A percentile compares a stretch with the other conserved stretches of the same genome.
These are phyloP conservation scores for Astrothelium macrocarpum DNA, from an alignment of 495 filamentous ascomycete species.

Conservation along the genomic window DNA sequence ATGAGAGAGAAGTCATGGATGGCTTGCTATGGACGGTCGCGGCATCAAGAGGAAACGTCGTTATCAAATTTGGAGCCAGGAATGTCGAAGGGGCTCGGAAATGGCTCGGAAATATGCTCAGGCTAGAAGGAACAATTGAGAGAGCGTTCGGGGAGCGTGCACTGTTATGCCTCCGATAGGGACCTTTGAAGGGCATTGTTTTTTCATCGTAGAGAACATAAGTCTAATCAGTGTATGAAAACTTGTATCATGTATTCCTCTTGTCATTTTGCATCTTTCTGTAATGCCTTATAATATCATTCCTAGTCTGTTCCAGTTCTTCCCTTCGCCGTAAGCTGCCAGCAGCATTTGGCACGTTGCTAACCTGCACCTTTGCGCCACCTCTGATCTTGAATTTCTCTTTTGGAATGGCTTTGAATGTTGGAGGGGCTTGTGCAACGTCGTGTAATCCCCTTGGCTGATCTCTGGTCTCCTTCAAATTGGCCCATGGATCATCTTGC, in stretches of 20 bases:
- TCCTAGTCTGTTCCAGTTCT: constrained; percentile 66
- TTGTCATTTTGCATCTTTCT: constrained; percentile 26
- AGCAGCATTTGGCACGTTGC: constrained; percentile 60
- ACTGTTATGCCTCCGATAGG: constrained; percentile 43
- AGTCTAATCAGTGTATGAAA: not conserved
- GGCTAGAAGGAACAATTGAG: constrained; percentile 47
- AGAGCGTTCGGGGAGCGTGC: constrained; percentile 55
- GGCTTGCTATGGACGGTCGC: constrained; percentile 71
- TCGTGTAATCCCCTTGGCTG: constrained; percentile 57
- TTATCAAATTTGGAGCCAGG: constrained; percentile 73
- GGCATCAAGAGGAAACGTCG: constrained; percentile 67
- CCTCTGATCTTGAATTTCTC: constrained; percentile 59
- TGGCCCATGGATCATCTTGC: constrained; percentile 74
- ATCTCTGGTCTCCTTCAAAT: constrained; percentile 46
- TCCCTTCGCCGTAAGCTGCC: constrained; percentile 76
- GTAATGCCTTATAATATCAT: constrained; percentile 73
- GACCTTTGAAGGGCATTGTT: not conserved
- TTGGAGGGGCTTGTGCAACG: constrained; percentile 71
- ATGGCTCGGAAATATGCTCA: constrained; percentile 51
- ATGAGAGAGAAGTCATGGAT: constrained; percentile 44
- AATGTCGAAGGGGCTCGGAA: constrained; percentile 52
- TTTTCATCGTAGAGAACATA: too few relatives aligned
- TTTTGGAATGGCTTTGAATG: constrained; percentile 52
- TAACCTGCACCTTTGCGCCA: constrained; percentile 62
- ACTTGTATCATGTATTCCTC: not conserved